A percentile compares a stretch with the other conserved stretches of the same genome.
Conservation (phyloP, 2,329 filamentous ascomycete species). For the Colletotrichum liriopes region DNA sequence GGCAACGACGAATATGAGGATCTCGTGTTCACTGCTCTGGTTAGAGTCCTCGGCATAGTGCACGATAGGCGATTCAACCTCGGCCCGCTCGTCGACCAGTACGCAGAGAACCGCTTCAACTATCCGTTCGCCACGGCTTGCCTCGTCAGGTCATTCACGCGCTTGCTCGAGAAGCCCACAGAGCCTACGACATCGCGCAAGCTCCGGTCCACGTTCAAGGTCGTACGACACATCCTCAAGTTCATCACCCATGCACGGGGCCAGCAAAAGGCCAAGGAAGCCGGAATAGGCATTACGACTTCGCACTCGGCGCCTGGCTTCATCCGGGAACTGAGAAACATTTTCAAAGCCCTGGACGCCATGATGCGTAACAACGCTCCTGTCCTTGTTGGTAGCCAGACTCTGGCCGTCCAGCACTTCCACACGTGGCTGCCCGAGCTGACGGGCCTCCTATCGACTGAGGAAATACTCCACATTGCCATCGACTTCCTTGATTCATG, state of each 20-base stretch:
- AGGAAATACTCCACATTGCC: constrained; percentile 92
- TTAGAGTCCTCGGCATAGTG: constrained; percentile 92
- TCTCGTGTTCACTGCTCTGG: constrained; percentile 89
- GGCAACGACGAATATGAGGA: constrained; percentile 95
- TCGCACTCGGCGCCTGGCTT: constrained; percentile 75
- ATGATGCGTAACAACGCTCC: constrained; percentile 92
- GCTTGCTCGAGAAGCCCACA: constrained; percentile 85
- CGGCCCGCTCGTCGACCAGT: constrained; percentile 90
- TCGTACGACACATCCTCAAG: constrained; percentile 91
- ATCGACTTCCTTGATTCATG: constrained; percentile 96
- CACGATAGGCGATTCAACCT: constrained; percentile 96
- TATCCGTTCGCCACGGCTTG: constrained; percentile 94
- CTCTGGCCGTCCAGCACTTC: constrained; percentile 94
- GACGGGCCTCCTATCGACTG: constrained; percentile 79
- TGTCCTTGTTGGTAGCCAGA: constrained; percentile 93
- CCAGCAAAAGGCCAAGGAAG: constrained; percentile 91
- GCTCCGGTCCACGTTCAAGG: constrained; percentile 93
- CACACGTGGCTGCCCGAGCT: constrained; percentile 98
- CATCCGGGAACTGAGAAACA: constrained; percentile 84
- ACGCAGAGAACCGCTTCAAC: constrained; percentile 90
- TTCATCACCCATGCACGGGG: constrained; percentile 93
- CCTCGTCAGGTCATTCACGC: constrained; percentile 87
- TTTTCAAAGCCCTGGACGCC: constrained; percentile 90
- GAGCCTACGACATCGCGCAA: constrained; percentile 88
- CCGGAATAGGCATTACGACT: constrained; percentile 86